Evolutionary conservation across 1,284 basidiomycete species (phyloP).

Genomic region (Pascua guehoae): DNA sequence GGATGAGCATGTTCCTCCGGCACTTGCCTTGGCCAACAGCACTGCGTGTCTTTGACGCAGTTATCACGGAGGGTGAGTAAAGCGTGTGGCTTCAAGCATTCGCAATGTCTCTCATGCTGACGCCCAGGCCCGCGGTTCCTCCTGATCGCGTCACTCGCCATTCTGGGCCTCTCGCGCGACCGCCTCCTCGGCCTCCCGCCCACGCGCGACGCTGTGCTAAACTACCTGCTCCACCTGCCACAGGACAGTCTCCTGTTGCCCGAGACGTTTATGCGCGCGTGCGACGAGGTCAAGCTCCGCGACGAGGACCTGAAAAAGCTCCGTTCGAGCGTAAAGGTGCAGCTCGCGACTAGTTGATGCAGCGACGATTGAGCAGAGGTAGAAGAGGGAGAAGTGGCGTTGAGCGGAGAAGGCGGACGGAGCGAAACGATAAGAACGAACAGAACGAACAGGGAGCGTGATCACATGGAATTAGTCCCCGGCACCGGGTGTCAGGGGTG

Average conservation of each 20-base stretch:
- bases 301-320: conserved; percentile 44
- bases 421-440: too few species aligned
- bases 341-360: conserved; percentile 12
- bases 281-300: conserved; percentile 38
- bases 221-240: conserved; percentile 38
- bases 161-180: conserved; percentile 53
- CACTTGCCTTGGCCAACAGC: conserved; percentile 72
- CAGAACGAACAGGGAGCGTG: too few species aligned
- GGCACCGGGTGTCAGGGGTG: too few species aligned
- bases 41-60: conserved; percentile 80
- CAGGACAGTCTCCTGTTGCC: conserved; percentile 44
- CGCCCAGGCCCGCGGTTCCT: conserved; percentile 70
- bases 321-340: conserved; percentile 36
- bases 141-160: conserved; percentile 70
- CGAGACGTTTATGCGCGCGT: conserved; percentile 42
- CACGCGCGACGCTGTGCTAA: conserved; percentile 25
- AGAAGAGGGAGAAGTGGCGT: too few species aligned
- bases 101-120: neutral
- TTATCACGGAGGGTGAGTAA: conserved; percentile 71
- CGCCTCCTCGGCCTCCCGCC: conserved; percentile 33
- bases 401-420: too few species aligned
- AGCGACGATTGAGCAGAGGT: too few species aligned
- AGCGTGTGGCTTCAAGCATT: neutral
- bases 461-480: too few species aligned
- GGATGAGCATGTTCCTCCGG: conserved; percentile 62